Base-by-base conservation (phyloP, 805 yeast genomes). In the Schwanniomyces yamadae region DNA sequence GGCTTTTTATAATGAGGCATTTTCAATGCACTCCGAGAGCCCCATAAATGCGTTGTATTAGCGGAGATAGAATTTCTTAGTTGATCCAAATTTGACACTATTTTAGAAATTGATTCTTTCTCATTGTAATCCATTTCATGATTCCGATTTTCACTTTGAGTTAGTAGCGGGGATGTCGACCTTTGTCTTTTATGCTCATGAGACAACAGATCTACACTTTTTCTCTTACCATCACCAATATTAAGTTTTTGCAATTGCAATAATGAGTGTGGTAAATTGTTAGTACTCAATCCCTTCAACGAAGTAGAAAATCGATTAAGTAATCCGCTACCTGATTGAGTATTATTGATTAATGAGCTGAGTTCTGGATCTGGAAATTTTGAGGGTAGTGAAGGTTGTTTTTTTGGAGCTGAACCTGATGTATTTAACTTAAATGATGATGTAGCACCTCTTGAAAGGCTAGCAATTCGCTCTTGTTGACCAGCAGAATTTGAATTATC, bases 1-100 rank as follows among this genome's bases (percentile, higher is more conserved):
- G 54, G 56, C 24, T 48, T 50, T 32, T 44, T 54, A 37, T 57
- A 58, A 3, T 39, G 49, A 3, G 64, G 64, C 48, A 57, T 50
- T 28, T 48, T 55, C 27, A 57, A 35, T 11, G 46, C 28, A 16
- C 19, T 28, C 23, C 13, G 22, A 9, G 23, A 22, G 6, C 36
- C 36, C 49, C 48, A 36, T 9, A 37, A 25, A 24, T 36, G 35
- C 3, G 46, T 29, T 8, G 41, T 16, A 2, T 37, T 11, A 10
- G 39, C 20, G 10, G 42, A 17, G 11, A 42, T 33, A 2, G 46
- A 39, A 36, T 33, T 47, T 28, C 47, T 37, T 12, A 48, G 39
- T 21, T 38, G 42, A 29, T 46, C 47, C 10, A 45, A 36, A 25
- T 40, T 37, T 5, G 50, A 34, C 6, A 40, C 39, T 5, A 41